These are phyloP conservation scores for Boletus edulis DNA, from an alignment of 768 basidiomycete genomes.

Conservation along the genomic window DNA sequence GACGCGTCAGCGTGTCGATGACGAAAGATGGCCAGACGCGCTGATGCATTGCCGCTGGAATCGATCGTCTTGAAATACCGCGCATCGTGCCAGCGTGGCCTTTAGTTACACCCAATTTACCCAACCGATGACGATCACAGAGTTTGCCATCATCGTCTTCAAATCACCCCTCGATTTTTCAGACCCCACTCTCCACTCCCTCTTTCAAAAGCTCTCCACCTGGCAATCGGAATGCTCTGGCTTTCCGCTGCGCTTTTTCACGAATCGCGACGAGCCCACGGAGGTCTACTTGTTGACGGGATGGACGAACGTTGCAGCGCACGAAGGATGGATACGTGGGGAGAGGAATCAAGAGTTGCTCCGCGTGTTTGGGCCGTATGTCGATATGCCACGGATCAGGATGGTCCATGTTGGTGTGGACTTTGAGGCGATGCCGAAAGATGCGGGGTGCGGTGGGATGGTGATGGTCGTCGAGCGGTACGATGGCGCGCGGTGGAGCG, in stretches of 20 bases:
- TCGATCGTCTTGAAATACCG: too few species aligned
- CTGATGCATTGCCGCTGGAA: slow-evolving; percentile 5
- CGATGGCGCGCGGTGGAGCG: neutral
- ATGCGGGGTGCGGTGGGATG: neutral
- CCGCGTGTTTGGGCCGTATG: slow-evolving; percentile 25
- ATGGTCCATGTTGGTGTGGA: slow-evolving; percentile 41
- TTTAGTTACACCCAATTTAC: neutral
- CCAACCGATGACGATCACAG: slow-evolving; percentile 41
- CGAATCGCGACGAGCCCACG: slow-evolving; percentile 11
- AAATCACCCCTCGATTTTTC: slow-evolving; percentile 29
- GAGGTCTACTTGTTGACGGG: slow-evolving; percentile 42
- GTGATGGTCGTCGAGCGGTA: slow-evolving; percentile 10
- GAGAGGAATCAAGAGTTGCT: slow-evolving; percentile 39
- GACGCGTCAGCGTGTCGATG: too few species aligned
- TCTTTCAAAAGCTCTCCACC: slow-evolving; percentile 31
- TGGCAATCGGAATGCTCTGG: slow-evolving; percentile 42
- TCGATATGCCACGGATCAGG: slow-evolving; percentile 28
- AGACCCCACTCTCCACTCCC: slow-evolving; percentile 26
- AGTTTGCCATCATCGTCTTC: slow-evolving; percentile 40
- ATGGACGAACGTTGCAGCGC: slow-evolving; percentile 41
- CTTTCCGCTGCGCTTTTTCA: slow-evolving; percentile 42
- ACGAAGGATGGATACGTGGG: slow-evolving; percentile 42
- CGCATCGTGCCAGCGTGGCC: too few species aligned
- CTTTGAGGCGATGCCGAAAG: slow-evolving; percentile 31
- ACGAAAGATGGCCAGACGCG: slow-evolving; percentile 2